Conservation (phyloP, 768 basidiomycete genomes). For the Pleurotus eryngii region DNA sequence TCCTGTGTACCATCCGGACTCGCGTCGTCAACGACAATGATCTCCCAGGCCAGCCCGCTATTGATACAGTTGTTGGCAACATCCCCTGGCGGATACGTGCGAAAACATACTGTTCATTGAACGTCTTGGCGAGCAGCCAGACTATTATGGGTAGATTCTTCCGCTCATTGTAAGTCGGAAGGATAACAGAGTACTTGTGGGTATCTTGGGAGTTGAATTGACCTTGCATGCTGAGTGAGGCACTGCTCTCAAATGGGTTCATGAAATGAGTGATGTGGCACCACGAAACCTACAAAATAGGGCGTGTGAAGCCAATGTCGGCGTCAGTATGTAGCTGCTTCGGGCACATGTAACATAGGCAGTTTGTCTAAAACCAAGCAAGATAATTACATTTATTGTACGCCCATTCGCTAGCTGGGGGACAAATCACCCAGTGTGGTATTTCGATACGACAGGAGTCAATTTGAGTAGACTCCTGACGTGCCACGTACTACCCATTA, state of each 20-base stretch:
- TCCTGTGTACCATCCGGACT: conserved; percentile 93
- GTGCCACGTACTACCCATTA: too few relatives aligned
- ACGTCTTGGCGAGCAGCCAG: conserved; percentile 79
- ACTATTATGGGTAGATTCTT: conserved; percentile 87
- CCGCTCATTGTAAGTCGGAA: conserved; percentile 93
- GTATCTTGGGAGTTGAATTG: conserved; percentile 47
- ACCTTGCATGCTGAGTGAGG: conserved; percentile 66
- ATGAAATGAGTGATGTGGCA: conserved; percentile 27
- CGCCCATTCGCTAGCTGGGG: too few relatives aligned
- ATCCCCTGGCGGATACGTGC: neutral
- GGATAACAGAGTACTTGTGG: conserved; percentile 87
- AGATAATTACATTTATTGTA: too few relatives aligned
- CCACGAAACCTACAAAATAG: too few relatives aligned
- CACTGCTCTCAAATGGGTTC: conserved; percentile 63
- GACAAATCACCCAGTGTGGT: too few relatives aligned
- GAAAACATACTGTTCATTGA: conserved; percentile 67
- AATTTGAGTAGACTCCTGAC: too few relatives aligned
- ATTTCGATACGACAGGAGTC: too few relatives aligned
- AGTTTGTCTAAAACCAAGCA: too few relatives aligned
- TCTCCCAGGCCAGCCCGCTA: conserved; percentile 79
- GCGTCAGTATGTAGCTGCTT: too few relatives aligned
- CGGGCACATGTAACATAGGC: too few relatives aligned
- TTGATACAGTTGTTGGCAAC: conserved; percentile 9
- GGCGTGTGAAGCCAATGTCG: too few relatives aligned
- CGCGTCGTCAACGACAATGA: conserved; percentile 89